A percentile compares a stretch with the other conserved stretches of the same genome.
phyloP scores from a whole-genome alignment of 495 filamentous ascomycete species.

The Penicillium desertorum region DNA sequence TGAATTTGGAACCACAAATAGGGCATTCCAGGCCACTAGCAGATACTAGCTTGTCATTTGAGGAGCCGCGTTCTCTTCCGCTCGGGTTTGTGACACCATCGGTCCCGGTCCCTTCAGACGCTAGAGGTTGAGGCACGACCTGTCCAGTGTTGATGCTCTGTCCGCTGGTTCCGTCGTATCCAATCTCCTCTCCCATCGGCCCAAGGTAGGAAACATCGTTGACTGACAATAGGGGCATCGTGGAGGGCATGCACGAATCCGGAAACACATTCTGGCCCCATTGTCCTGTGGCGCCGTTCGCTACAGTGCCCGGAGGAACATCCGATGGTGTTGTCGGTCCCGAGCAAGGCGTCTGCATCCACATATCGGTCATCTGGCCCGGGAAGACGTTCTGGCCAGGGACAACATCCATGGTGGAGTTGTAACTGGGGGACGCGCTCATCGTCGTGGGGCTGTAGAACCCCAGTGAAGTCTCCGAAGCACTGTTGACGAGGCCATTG shows the following conservation, averaged over 20 bases:
- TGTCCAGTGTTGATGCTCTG: neutral
- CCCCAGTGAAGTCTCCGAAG: conserved; percentile 27
- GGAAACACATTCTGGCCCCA: conserved; percentile 15
- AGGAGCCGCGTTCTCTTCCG: neutral
- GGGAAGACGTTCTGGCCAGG: conserved; percentile 13
- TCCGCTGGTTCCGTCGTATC: neutral
- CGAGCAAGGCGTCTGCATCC: conserved; percentile 27
- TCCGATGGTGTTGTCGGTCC: conserved; percentile 21
- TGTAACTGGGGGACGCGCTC: conserved; percentile 30
- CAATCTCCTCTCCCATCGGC: neutral
- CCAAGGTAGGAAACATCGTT: neutral
- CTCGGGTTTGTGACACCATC: neutral
- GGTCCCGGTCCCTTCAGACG: neutral
- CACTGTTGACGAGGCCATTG: conserved; percentile 14
- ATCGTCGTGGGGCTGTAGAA: conserved; percentile 27
- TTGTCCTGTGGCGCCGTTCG: conserved; percentile 15
- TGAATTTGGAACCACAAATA: conserved; percentile 77
- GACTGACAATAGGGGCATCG: neutral
- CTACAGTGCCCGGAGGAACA: neutral
- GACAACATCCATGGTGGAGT: conserved; percentile 20
- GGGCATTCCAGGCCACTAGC: conserved; percentile 65
- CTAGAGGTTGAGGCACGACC: conserved; percentile 2
- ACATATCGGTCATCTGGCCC: conserved; percentile 16
- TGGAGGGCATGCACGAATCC: neutral
- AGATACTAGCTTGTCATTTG: conserved; percentile 12